A percentile compares a stretch with the other conserved stretches of the same genome.
These are phyloP conservation scores for Annulohypoxylon truncatum DNA, from an alignment of 2,329 filamentous ascomycete species.

Conservation along the genomic window DNA sequence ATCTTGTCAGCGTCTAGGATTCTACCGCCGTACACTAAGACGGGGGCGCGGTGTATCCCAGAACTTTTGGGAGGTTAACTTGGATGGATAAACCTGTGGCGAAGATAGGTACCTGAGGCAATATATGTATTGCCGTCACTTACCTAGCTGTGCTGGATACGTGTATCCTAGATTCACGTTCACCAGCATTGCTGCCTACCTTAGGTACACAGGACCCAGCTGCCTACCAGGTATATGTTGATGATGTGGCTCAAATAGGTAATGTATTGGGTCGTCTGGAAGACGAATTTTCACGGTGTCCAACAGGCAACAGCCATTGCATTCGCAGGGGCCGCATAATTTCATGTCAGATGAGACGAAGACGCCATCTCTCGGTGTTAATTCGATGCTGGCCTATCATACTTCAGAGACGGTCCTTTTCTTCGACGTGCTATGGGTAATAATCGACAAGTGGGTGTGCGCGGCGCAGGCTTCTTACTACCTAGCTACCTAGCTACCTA, in stretches of 20 bases:
- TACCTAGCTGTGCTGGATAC: not conserved
- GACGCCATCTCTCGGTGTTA: not conserved
- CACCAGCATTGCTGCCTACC: not conserved
- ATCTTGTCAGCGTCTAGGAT: not conserved
- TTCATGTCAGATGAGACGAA: not conserved
- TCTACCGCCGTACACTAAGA: not conserved
- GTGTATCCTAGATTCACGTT: not conserved
- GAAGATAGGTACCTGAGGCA: too few species aligned
- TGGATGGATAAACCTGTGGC: too few species aligned
- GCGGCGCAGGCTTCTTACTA: too few species aligned
- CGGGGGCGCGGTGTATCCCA: too few species aligned
- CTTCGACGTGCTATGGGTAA: not conserved
- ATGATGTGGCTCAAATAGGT: not conserved
- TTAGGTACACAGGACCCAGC: too few species aligned
- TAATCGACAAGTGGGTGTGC: not conserved
- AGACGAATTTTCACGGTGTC: not conserved
- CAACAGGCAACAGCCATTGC: not conserved
- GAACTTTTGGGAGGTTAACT: too few species aligned
- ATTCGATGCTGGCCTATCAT: not conserved
- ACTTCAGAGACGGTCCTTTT: not conserved
- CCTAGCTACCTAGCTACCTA: too few species aligned
- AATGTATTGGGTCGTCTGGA: not conserved
- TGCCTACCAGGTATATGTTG: not conserved
- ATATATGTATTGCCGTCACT: too few species aligned
- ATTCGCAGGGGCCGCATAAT: not conserved